Evolutionary conservation across 2,329 filamentous ascomycete species (phyloP).

Genomic region (Didymella sp.): DNA sequence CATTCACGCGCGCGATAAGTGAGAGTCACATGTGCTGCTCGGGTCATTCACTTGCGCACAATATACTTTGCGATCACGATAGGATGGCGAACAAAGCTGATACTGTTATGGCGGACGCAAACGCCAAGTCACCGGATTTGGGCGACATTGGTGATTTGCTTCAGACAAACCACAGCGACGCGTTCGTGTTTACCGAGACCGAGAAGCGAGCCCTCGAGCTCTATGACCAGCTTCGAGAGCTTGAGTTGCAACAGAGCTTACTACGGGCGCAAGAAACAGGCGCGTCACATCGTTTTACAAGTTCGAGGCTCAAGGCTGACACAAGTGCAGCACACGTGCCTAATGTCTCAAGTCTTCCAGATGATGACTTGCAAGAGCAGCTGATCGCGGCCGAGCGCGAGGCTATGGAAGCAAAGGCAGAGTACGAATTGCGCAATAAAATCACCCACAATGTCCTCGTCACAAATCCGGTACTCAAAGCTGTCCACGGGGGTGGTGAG

Average conservation of each 20-base stretch:
- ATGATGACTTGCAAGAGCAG: constrained; percentile 61
- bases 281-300: constrained; percentile 15
- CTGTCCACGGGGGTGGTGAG: constrained; percentile 72
- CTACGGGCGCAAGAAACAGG: constrained; percentile 56
- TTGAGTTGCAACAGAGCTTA: constrained; percentile 75
- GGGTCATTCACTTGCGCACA: constrained; percentile 1
- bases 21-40: constrained; percentile 17
- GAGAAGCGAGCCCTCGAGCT: constrained; percentile 72
- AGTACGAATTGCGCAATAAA: constrained; percentile 72
- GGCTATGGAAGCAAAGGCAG: constrained; percentile 73
- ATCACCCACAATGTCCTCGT: constrained; percentile 73
- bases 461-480: constrained; percentile 77
- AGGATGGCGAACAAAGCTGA: constrained; percentile 35
- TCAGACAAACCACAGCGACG: constrained; percentile 54
- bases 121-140: constrained; percentile 18
- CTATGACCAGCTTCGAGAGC: constrained; percentile 73
- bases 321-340: constrained; percentile 33
- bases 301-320: constrained; percentile 22
- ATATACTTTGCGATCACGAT: constrained; percentile 1
- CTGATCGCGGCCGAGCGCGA: constrained; percentile 65
- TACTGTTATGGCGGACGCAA: constrained; percentile 32
- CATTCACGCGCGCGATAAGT: constrained; percentile 25
- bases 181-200: constrained; percentile 67
- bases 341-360: constrained; percentile 51
- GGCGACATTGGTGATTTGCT: constrained; percentile 48